Conservation (phyloP, 805 yeast species). For the Sugiyamaella boreocaroliniensis region DNA sequence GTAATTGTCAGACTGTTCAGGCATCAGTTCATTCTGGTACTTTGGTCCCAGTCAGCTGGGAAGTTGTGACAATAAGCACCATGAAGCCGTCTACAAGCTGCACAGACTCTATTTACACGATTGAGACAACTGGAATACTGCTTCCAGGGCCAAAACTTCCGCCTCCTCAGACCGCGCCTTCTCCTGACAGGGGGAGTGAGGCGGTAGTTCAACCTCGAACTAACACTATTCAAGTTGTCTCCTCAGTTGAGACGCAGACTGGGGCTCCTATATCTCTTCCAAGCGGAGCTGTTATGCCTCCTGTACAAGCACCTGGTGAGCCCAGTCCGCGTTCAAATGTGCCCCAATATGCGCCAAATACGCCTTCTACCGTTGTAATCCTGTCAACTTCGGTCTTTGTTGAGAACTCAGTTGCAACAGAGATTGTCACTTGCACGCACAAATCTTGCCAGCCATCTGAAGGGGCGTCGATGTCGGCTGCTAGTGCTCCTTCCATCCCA, state of each 20-base stretch:
- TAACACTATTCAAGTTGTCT: background rate
- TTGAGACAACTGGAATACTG: conserved; percentile 7
- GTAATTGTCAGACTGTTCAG: conserved; percentile 1
- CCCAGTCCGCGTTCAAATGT: background rate
- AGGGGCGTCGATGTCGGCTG: background rate
- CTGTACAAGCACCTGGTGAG: conserved; percentile 2
- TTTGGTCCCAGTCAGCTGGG: background rate
- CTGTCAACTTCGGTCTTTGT: background rate
- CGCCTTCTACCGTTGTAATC: background rate
- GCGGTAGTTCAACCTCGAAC: conserved; percentile 2
- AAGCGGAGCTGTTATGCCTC: conserved; percentile 4
- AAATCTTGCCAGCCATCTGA: background rate
- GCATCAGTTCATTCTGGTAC: conserved; percentile 2
- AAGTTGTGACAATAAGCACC: conserved; percentile 5
- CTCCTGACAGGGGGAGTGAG: background rate
- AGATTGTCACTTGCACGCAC: background rate
- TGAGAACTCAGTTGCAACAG: background rate
- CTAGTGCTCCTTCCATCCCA: background rate
- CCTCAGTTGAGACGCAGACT: background rate
- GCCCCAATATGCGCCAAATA: conserved; percentile 5
- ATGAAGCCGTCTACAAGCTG: conserved; percentile 6
- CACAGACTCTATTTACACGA: conserved; percentile 4
- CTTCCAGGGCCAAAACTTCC: conserved; percentile 3
- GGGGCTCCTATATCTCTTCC: background rate
- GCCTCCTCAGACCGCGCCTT: background rate